Percentiles rank a stretch among this genome's conserved stretches.
Conservation (phyloP, 2,329 filamentous ascomycete genomes). For the Colletotrichum zoysiae region DNA sequence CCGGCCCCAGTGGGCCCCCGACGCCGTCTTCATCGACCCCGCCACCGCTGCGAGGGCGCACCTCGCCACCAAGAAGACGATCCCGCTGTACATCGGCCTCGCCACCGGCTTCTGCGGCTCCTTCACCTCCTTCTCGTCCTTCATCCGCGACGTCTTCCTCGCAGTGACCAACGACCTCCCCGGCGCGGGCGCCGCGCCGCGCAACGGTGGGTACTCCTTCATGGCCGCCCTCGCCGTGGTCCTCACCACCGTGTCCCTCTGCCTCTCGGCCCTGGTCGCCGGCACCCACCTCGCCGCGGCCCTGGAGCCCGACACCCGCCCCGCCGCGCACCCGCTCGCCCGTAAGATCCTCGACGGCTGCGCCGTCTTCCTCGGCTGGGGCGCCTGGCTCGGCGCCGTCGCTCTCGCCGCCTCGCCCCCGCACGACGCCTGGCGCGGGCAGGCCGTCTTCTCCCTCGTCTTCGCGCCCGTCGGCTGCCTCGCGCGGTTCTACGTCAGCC, state of each 20-base stretch:
- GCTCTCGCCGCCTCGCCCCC: constrained; percentile 80
- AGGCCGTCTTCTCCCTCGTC: constrained; percentile 80
- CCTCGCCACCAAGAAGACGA: constrained; percentile 80
- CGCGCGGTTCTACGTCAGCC: constrained; percentile 77
- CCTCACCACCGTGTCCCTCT: constrained; percentile 78
- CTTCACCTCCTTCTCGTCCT: constrained; percentile 90
- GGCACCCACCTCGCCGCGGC: constrained; percentile 82
- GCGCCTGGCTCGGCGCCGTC: constrained; percentile 83
- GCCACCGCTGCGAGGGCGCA: constrained; percentile 68
- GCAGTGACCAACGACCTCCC: constrained; percentile 81
- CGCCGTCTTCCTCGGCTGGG: constrained; percentile 74
- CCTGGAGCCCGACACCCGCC: constrained; percentile 69
- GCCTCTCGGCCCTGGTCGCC: constrained; percentile 74
- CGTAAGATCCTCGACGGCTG: constrained; percentile 74
- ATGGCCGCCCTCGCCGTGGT: constrained; percentile 83
- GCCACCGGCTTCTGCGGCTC: constrained; percentile 90
- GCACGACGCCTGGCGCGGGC: constrained; percentile 79
- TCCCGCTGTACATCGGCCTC: constrained; percentile 89
- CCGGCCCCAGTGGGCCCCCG: constrained; percentile 72
- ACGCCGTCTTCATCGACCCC: constrained; percentile 53
- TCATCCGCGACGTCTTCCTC: constrained; percentile 84
- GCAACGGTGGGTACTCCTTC: constrained; percentile 84
- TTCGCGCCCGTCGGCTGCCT: constrained; percentile 88
- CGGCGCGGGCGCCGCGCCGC: constrained; percentile 47
- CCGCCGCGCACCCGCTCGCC: constrained; percentile 68